These are phyloP conservation scores for Lecanicillium sp. DNA, from an alignment of 2,329 filamentous ascomycete species.

Conservation along the genomic window DNA sequence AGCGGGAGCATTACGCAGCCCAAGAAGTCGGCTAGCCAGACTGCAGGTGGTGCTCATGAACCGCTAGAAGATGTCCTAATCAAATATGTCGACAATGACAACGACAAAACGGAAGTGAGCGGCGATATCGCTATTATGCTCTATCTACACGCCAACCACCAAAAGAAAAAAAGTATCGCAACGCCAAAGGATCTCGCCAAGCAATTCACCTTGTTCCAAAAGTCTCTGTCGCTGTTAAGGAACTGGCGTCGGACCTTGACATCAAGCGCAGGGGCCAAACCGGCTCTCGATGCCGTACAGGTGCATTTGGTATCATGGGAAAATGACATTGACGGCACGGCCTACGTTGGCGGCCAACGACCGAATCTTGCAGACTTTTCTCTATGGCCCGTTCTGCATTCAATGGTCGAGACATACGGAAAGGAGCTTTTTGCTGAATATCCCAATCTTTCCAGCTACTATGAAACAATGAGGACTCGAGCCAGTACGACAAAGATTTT, in stretches of 20 bases:
- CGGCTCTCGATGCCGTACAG: constrained; percentile 21
- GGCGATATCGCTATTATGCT: constrained; percentile 50
- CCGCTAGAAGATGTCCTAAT: constrained; percentile 27
- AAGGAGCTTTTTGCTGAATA: constrained; percentile 26
- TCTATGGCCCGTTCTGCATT: constrained; percentile 50
- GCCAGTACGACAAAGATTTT: constrained; percentile 19
- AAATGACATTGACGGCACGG: constrained; percentile 23
- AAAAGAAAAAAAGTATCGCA: constrained; percentile 23
- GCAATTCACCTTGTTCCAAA: constrained; percentile 37
- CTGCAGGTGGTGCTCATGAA: not conserved
- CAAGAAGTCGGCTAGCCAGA: constrained; percentile 11
- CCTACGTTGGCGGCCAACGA: constrained; percentile 40
- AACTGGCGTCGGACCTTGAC: constrained; percentile 3
- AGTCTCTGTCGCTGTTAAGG: constrained; percentile 23
- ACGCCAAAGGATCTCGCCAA: constrained; percentile 28
- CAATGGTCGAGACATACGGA: constrained; percentile 33
- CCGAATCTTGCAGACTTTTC: constrained; percentile 49
- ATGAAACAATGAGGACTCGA: constrained; percentile 24
- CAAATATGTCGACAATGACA: constrained; percentile 52
- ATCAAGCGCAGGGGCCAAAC: not conserved
- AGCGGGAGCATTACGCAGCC: constrained; percentile 35
- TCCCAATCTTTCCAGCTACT: constrained; percentile 32
- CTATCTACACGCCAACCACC: constrained; percentile 54
- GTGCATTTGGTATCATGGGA: constrained; percentile 38
- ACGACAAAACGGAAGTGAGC: constrained; percentile 37